Evolutionary conservation across 371 early-diverging fungal genomes (phyloP), one percentile per base, ranked within the genome.

Genomic region (Sporodiniella umbellata): DNA sequence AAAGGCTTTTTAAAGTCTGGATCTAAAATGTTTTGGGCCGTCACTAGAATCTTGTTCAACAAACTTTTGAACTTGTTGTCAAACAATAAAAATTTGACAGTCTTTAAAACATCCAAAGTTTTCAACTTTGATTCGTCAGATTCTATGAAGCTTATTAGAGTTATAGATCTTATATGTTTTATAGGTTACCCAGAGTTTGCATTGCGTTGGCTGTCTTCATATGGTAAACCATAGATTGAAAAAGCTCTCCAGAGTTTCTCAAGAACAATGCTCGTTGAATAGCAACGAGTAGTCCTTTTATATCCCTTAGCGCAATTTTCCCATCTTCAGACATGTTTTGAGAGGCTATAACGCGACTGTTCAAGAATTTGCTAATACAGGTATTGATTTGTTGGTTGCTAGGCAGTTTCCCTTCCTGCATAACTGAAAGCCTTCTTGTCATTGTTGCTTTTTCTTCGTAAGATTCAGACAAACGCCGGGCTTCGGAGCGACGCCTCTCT

Each of bases 211-310:
- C 40, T 19, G 10, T 18, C 21, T 40, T 40, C 21, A 12, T 48
- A 31, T 55, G 82, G 55, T 75, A 79, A 45, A 80, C 55, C 45
- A 84, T 72, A 33, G 76, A 68, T 48, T 85, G 85, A 39, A 83
- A 72, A 2, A 77, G 58, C 51, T 83, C 82, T 28, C 81, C 76
- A 33, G 55, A 55, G 53, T 85, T 85, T 56, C 80, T 83, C 12
- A 56, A 66, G 7, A 58, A 45, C 8, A 85, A 24, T 33, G 78
- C 66, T 4, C 47, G 62, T n/a, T 75, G 68, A 7, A 75, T 43
- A 1, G 70, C 67, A 7, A 56, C 46, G 21, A 80, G 37, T 3
- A 83, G 60, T 33, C 67, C 56, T 21, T 66, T 60, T 23, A 78
- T 64, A 45, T 77, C 77, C 15, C 59, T 52, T 33, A 80, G 60